Conservation (phyloP, 805 yeast genomes). For the Kuraishia capsulata region DNA sequence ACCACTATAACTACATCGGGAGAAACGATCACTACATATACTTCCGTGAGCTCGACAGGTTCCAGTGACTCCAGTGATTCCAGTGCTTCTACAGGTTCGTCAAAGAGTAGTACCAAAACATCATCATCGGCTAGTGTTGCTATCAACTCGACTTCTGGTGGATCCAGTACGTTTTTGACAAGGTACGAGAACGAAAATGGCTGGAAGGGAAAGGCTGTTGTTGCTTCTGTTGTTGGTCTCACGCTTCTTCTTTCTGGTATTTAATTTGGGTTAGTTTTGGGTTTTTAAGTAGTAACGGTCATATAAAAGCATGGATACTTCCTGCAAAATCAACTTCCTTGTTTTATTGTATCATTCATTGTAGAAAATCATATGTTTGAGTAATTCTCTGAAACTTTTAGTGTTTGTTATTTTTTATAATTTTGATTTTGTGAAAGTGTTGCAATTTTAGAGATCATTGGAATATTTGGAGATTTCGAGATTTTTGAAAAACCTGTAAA, state of each 20-base stretch:
- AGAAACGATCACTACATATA: slow-evolving; percentile 1
- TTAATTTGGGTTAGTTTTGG: too few species aligned
- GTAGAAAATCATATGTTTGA: too few species aligned
- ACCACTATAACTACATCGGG: background rate
- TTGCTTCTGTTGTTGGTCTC: background rate
- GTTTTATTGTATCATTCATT: too few species aligned
- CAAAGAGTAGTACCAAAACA: background rate
- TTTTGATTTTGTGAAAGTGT: background rate
- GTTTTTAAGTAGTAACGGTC: too few species aligned
- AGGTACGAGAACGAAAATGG: background rate
- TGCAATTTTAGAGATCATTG: background rate
- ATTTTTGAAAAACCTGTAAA: background rate
- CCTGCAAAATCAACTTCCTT: background rate
- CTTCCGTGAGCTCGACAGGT: too few species aligned
- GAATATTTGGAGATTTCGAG: background rate
- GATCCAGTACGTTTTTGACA: background rate
- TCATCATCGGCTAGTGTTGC: background rate
- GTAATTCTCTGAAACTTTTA: too few species aligned
- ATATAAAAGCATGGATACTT: background rate
- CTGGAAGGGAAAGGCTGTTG: slow-evolving; percentile 1
- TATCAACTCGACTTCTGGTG: background rate
- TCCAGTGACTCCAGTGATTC: too few species aligned
- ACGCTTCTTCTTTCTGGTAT: background rate
- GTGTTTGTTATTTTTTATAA: too few species aligned
- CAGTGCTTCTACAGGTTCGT: too few species aligned